phyloP scores from a whole-genome alignment of 192 early-diverging fungal genomes.

The Geosiphon pyriformis region DNA sequence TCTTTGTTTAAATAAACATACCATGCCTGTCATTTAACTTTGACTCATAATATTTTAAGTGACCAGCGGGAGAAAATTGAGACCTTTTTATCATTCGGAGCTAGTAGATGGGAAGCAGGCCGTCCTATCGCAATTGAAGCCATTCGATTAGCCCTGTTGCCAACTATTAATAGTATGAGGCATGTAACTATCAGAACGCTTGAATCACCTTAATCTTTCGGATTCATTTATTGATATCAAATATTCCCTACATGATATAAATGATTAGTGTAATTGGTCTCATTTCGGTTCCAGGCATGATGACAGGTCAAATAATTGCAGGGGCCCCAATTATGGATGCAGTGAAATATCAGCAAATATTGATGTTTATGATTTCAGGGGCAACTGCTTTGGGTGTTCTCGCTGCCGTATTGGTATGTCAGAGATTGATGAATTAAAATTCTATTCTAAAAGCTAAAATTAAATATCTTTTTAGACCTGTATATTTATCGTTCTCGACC shows the following conservation, averaged over 20 bases:
- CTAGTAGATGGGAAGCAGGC: slow-evolving; percentile 74
- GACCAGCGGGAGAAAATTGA: slow-evolving; percentile 45
- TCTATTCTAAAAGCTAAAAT: background rate
- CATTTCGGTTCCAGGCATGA: no score
- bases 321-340: slow-evolving; percentile 75
- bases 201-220: background rate
- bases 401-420: slow-evolving; percentile 42
- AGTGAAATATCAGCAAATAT: slow-evolving; percentile 76
- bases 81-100: slow-evolving; percentile 63
- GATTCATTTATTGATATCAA: background rate
- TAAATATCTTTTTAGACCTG: background rate
- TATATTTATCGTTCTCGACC: slow-evolving; percentile 12
- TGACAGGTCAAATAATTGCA: slow-evolving; percentile 76
- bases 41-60: background rate
- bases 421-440: background rate
- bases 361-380: slow-evolving; percentile 82
- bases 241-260: background rate
- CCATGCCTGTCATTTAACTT: slow-evolving; percentile 7
- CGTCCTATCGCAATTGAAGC: slow-evolving; percentile 67
- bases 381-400: slow-evolving; percentile 60
- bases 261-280: slow-evolving; percentile 63
- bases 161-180: slow-evolving; percentile 73
- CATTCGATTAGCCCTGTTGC: slow-evolving; percentile 66
- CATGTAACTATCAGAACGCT: background rate
- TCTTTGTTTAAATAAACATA: slow-evolving; percentile 16